Evolutionary conservation across 306 rosid genomes (phyloP).

Genomic region (Boehmeria nivea): DNA sequence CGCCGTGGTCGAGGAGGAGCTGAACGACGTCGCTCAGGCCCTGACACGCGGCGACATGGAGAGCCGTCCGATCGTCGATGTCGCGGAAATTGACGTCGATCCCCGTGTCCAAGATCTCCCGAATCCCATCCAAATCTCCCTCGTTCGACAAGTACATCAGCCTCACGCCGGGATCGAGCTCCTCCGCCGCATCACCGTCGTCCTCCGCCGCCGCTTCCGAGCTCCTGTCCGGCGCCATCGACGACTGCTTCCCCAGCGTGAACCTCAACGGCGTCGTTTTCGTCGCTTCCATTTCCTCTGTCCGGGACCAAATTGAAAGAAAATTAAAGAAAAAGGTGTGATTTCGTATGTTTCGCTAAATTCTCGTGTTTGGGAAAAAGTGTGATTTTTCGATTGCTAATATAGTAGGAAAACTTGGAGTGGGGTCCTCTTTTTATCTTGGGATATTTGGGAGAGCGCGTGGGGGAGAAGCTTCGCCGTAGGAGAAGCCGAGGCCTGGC

Average conservation of each 20-base stretch:
- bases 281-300: slow-evolving; percentile 47
- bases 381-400: neutral
- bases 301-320: neutral
- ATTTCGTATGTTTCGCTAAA: neutral
- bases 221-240: slow-evolving; percentile 61
- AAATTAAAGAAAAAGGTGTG: too few relatives aligned
- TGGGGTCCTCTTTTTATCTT: neutral
- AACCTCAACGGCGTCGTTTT: slow-evolving; percentile 51
- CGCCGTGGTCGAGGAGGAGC: slow-evolving; percentile 58
- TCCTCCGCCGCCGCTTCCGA: neutral
- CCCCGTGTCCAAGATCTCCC: slow-evolving; percentile 58
- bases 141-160: slow-evolving; percentile 75
- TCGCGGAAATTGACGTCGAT: slow-evolving; percentile 69
- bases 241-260: slow-evolving; percentile 72
- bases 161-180: slow-evolving; percentile 57
- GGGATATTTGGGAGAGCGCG: slow-evolving; percentile 27
- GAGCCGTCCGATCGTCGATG: slow-evolving; percentile 78
- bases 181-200: slow-evolving; percentile 19
- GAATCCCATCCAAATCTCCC: slow-evolving; percentile 76
- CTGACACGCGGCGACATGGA: slow-evolving; percentile 86
- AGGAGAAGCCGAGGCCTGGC: too few relatives aligned
- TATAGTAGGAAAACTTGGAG: neutral
- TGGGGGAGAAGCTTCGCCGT: slow-evolving; percentile 20
- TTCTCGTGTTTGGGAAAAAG: neutral
- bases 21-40: slow-evolving; percentile 56